Conservation (phyloP, 1,284 basidiomycete genomes). For the Coniferiporia sulphurascens region DNA sequence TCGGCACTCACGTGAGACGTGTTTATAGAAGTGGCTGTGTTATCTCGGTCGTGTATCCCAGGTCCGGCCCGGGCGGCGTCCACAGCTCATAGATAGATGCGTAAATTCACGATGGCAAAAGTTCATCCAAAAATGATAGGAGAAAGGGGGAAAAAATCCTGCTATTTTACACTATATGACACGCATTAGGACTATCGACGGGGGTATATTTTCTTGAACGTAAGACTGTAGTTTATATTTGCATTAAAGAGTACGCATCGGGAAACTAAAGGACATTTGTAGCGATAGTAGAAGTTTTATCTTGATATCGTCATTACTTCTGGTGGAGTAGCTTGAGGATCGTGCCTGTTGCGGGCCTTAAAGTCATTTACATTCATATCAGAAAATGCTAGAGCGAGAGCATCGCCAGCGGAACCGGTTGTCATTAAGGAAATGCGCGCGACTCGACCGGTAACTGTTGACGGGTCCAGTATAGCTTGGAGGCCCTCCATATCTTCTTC, state of each 20-base stretch:
- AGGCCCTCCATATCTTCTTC: slow-evolving; percentile 25
- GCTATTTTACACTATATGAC: too few species aligned
- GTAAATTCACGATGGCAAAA: too few species aligned
- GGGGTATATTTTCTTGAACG: too few species aligned
- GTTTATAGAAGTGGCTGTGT: background rate
- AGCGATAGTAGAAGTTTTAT: background rate
- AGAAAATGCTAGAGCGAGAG: slow-evolving; percentile 18
- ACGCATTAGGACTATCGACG: too few species aligned
- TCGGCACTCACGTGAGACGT: background rate
- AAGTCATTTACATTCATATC: background rate
- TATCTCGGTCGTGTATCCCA: too few species aligned
- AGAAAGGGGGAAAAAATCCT: too few species aligned
- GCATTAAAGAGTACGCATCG: background rate
- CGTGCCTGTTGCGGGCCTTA: background rate
- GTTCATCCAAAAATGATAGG: too few species aligned
- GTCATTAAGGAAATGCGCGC: slow-evolving; percentile 31
- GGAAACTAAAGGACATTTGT: too few species aligned
- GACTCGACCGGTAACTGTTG: slow-evolving; percentile 28
- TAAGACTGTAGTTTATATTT: background rate
- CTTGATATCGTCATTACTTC: background rate
- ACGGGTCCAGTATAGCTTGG: slow-evolving; percentile 22
- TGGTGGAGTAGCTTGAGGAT: background rate
- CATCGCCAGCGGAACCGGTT: slow-evolving; percentile 22
- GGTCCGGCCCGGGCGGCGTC: too few species aligned
- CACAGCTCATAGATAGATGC: too few species aligned